Evolutionary conservation across 2,329 filamentous ascomycete species (phyloP).

Genomic region (Tolypocladium amazonense): DNA sequence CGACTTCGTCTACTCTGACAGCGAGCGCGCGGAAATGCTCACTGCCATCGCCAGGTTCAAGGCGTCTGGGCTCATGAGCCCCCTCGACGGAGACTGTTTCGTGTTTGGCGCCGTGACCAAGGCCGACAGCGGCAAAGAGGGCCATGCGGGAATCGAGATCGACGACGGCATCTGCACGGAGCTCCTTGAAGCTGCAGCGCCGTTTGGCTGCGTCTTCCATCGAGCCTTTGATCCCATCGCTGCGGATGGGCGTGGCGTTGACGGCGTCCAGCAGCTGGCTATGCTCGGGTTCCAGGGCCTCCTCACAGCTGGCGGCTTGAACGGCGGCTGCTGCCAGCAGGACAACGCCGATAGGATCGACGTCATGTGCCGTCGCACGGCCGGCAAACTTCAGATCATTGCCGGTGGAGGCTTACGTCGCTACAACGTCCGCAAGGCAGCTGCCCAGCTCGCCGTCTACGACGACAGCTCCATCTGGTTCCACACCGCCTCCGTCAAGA

Average conservation of each 20-base stretch:
- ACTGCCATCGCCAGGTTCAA: constrained; percentile 26
- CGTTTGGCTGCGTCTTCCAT: constrained; percentile 40
- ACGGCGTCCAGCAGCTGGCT: constrained; percentile 21
- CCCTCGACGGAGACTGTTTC: constrained; percentile 39
- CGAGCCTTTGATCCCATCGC: constrained; percentile 43
- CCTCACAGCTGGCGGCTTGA: constrained; percentile 41
- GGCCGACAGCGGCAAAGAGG: background rate
- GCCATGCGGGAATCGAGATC: constrained; percentile 15
- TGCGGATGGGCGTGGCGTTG: constrained; percentile 8
- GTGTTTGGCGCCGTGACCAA: constrained; percentile 39
- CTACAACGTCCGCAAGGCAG: constrained; percentile 23
- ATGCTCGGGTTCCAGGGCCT: constrained; percentile 37
- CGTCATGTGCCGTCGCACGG: constrained; percentile 20
- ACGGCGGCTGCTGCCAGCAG: constrained; percentile 17
- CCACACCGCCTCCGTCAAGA: constrained; percentile 31
- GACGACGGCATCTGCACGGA: constrained; percentile 27
- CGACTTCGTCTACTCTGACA: constrained; percentile 39
- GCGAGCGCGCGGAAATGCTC: constrained; percentile 34
- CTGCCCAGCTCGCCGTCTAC: constrained; percentile 14
- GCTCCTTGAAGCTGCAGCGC: constrained; percentile 30
- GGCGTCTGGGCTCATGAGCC: constrained; percentile 23
- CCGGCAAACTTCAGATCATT: constrained; percentile 31
- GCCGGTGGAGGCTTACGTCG: constrained; percentile 40
- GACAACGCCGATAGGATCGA: constrained; percentile 27
- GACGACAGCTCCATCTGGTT: constrained; percentile 24